A percentile compares a stretch with the other conserved stretches of the same genome.
Evolutionary conservation across 495 filamentous ascomycete genomes (phyloP).

Genomic region (Aspergillus ostianus): DNA sequence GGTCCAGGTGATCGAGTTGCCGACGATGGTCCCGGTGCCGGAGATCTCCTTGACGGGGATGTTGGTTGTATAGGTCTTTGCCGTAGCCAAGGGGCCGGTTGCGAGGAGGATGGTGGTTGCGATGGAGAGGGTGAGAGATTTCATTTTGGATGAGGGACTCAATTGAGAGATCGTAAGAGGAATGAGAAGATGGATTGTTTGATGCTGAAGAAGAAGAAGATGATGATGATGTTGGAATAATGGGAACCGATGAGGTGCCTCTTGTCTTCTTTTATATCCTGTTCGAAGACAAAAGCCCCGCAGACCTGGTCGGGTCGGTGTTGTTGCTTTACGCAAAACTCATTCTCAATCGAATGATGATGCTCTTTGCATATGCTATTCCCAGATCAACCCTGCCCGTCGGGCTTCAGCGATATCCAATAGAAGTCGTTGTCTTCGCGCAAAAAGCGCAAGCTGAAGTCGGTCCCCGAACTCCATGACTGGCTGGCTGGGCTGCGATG

Average conservation of each 20-base stretch:
- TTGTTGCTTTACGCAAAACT: no score
- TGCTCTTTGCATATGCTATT: neutral
- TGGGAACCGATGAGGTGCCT: neutral
- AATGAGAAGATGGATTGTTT: neutral
- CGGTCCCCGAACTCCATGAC: neutral
- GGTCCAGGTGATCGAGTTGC: neutral
- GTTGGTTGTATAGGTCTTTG: neutral
- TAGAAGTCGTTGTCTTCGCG: neutral
- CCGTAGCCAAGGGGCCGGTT: neutral
- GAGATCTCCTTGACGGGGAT: neutral
- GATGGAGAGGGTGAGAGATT: neutral
- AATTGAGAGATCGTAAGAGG: neutral
- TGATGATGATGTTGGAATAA: neutral
- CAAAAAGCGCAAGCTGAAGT: neutral
- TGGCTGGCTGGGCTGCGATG: neutral
- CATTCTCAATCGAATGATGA: neutral
- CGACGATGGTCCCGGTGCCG: neutral
- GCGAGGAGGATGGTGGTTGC: neutral
- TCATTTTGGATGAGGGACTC: neutral
- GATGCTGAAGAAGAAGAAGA: no score
- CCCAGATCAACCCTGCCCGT: neutral
- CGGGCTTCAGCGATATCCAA: neutral
- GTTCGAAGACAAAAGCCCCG: no score
- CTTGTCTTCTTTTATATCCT: neutral
- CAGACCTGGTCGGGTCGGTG: no score